Evolutionary conservation across 2,329 filamentous ascomycete genomes (phyloP).

Genomic region (Alternaria longipes): DNA sequence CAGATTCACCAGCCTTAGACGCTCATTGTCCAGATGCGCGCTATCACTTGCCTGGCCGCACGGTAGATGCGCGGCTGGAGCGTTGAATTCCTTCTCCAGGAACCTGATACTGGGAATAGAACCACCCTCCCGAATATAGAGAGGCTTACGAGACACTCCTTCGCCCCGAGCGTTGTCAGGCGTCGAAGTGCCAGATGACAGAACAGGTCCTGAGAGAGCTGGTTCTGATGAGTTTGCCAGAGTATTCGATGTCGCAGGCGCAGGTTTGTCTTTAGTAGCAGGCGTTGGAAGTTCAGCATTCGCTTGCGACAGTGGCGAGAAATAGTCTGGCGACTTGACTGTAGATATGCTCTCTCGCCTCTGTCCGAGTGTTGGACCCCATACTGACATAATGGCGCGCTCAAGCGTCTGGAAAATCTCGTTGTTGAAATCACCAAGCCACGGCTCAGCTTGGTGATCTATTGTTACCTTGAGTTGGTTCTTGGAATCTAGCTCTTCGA

Average conservation of each 20-base stretch:
- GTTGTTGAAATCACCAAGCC: slow-evolving; percentile 91
- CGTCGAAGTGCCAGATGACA: slow-evolving; percentile 10
- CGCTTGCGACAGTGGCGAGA: slow-evolving; percentile 21
- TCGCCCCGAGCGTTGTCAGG: background rate
- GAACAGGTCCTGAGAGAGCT: slow-evolving; percentile 15
- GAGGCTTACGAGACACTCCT: slow-evolving; percentile 63
- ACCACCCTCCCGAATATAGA: slow-evolving; percentile 95
- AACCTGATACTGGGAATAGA: slow-evolving; percentile 95
- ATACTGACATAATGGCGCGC: slow-evolving; percentile 82
- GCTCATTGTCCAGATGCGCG: slow-evolving; percentile 94
- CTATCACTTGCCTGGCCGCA: slow-evolving; percentile 95
- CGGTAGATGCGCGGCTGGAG: slow-evolving; percentile 89
- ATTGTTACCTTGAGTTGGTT: slow-evolving; percentile 85
- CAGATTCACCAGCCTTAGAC: slow-evolving; percentile 86
- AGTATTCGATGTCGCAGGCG: slow-evolving; percentile 61
- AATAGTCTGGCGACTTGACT: slow-evolving; percentile 27
- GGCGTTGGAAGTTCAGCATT: slow-evolving; percentile 8
- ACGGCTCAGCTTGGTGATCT: slow-evolving; percentile 93
- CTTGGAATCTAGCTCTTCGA: slow-evolving; percentile 76
- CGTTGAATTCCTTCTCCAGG: slow-evolving; percentile 90
- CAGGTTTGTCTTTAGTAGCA: slow-evolving; percentile 26
- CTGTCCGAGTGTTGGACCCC: slow-evolving; percentile 67
- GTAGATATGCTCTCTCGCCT: slow-evolving; percentile 24
- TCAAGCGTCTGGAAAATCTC: slow-evolving; percentile 91
- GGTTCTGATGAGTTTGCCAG: slow-evolving; percentile 55